Percentiles rank a stretch among this genome's conserved stretches.
Evolutionary conservation across 2,329 filamentous ascomycete genomes (phyloP).

Genomic region (Botryotinia calthae): DNA sequence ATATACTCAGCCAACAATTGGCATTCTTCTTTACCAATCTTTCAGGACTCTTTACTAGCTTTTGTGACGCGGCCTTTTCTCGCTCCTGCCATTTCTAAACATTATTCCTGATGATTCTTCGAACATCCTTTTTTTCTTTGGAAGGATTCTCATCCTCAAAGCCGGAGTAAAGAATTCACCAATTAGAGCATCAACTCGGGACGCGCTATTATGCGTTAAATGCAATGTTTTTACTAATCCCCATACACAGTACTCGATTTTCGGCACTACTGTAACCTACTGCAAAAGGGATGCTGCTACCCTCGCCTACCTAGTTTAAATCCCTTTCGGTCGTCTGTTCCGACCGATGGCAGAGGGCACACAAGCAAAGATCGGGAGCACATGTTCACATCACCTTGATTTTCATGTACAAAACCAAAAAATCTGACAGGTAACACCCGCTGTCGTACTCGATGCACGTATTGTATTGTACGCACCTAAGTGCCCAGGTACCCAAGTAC

Average conservation of each 20-base stretch:
- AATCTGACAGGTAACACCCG: slow-evolving; percentile 20
- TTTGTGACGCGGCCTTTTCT: slow-evolving; percentile 11
- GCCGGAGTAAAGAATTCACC: background rate
- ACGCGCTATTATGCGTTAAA: slow-evolving; percentile 8
- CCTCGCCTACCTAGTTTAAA: background rate
- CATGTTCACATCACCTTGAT: slow-evolving; percentile 6
- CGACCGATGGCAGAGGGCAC: background rate
- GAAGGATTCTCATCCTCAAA: slow-evolving; percentile 10
- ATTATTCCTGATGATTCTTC: slow-evolving; percentile 8
- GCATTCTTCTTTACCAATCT: background rate
- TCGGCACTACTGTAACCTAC: slow-evolving; percentile 13
- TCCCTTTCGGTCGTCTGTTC: background rate
- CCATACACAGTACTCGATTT: slow-evolving; percentile 8
- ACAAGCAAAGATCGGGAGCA: background rate
- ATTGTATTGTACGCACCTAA: background rate
- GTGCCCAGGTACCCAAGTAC: background rate
- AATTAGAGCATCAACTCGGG: background rate
- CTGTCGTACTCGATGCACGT: slow-evolving; percentile 9
- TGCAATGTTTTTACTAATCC: slow-evolving; percentile 4
- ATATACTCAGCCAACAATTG: slow-evolving; percentile 17
- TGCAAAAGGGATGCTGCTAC: background rate
- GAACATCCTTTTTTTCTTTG: background rate
- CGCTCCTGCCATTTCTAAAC: background rate
- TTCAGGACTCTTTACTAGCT: background rate
- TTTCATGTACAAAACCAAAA: slow-evolving; percentile 1